phyloP scores from a whole-genome alignment of 495 filamentous ascomycete species.

The Trichoderma orchidacearum region DNA sequence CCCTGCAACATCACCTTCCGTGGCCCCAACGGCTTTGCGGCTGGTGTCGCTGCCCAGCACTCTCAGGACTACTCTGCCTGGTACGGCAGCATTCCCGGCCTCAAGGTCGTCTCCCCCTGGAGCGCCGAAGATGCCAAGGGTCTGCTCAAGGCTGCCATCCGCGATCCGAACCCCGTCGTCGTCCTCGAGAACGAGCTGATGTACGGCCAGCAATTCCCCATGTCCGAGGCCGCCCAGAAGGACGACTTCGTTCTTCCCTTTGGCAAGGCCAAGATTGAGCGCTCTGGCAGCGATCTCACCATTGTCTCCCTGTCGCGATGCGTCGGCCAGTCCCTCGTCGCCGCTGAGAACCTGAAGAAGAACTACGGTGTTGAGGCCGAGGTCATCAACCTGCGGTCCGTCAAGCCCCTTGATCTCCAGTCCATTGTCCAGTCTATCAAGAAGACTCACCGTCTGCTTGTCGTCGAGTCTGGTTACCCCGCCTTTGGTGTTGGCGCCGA shows the following conservation, averaged over 20 bases:
- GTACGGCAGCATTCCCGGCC: constrained; percentile 94
- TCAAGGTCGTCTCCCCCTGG: constrained; percentile 94
- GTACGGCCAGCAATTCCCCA: constrained; percentile 86
- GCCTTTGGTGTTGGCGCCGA: constrained; percentile 84
- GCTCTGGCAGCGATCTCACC: constrained; percentile 86
- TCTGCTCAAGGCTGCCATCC: constrained; percentile 90
- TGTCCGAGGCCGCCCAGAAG: constrained; percentile 90
- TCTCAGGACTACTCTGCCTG: constrained; percentile 96
- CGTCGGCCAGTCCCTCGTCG: constrained; percentile 82
- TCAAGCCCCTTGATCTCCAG: constrained; percentile 95
- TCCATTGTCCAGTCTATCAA: constrained; percentile 91
- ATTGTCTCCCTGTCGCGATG: constrained; percentile 89
- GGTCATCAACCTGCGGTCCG: constrained; percentile 92
- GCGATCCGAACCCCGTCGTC: constrained; percentile 92
- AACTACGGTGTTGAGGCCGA: constrained; percentile 93
- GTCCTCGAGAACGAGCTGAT: constrained; percentile 96
- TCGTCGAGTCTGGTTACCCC: constrained; percentile 91
- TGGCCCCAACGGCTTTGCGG: constrained; percentile 92
- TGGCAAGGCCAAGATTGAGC: constrained; percentile 98
- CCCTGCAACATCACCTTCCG: constrained; percentile 99
- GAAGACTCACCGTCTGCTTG: constrained; percentile 89
- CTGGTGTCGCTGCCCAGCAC: constrained; percentile 94
- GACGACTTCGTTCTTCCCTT: constrained; percentile 92
- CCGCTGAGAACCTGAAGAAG: constrained; percentile 79
- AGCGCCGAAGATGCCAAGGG: constrained; percentile 97